phyloP scores from a whole-genome alignment of 2,329 filamentous ascomycete species.

The Chaetomium globosum region DNA sequence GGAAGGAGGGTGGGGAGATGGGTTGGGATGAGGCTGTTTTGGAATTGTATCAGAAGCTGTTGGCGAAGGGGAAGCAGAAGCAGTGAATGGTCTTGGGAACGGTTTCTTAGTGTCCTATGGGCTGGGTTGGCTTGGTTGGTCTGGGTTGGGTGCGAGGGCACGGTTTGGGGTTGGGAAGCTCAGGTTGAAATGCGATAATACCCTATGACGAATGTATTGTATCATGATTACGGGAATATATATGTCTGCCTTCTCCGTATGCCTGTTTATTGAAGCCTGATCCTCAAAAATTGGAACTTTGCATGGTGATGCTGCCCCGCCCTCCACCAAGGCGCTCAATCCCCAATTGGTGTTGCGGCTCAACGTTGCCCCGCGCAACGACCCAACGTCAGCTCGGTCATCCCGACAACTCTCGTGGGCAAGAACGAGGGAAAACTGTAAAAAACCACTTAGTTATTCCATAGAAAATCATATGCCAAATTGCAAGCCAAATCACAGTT shows the following conservation, averaged over 20 bases:
- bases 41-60: conserved; percentile 58
- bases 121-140: neutral
- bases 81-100: neutral
- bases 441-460: neutral
- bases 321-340: neutral
- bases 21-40: conserved; percentile 59
- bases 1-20: conserved; percentile 37
- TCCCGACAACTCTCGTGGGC: neutral
- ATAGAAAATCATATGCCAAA: neutral
- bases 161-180: neutral
- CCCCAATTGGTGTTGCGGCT: conserved; percentile 17
- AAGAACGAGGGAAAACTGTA: neutral
- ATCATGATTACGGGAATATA: conserved; percentile 9
- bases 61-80: conserved; percentile 53
- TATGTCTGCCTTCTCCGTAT: neutral
- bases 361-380: conserved; percentile 19
- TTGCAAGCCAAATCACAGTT: neutral
- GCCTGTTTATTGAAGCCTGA: neutral
- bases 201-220: conserved; percentile 18
- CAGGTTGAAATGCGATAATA: conserved; percentile 23
- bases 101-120: neutral
- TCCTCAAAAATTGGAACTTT: no score
- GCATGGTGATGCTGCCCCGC: neutral
- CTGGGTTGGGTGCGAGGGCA: neutral
- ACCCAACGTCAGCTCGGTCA: conserved; percentile 11